phyloP scores from a whole-genome alignment of 2,329 filamentous ascomycete species.

The Fusarium chlamydosporum region DNA sequence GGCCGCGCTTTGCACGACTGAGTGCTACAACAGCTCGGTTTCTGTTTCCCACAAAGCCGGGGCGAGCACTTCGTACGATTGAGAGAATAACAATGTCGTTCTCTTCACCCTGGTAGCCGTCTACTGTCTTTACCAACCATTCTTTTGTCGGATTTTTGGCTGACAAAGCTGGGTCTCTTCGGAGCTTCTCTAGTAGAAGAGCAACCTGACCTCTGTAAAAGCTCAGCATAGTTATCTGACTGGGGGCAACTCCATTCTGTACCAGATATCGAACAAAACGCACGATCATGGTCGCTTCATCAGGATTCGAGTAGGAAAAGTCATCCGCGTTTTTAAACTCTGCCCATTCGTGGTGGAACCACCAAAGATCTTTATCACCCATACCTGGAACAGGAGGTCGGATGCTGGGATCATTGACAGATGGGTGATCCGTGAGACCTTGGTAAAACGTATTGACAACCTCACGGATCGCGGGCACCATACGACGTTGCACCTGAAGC shows the following conservation, averaged over 20 bases:
- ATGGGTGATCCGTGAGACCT: constrained; percentile 60
- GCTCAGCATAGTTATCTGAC: constrained; percentile 82
- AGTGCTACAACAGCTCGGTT: constrained; percentile 72
- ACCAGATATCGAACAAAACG: constrained; percentile 80
- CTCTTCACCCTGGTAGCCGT: constrained; percentile 92
- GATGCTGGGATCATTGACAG: constrained; percentile 53
- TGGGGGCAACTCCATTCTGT: constrained; percentile 71
- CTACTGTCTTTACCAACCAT: constrained; percentile 81
- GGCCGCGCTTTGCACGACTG: constrained; percentile 79
- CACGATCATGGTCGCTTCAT: constrained; percentile 83
- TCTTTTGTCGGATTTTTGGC: constrained; percentile 52
- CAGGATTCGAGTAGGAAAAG: constrained; percentile 75
- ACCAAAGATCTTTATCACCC: constrained; percentile 57
- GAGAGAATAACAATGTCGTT: constrained; percentile 88
- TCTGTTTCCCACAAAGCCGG: constrained; percentile 80
- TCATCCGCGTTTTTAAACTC: constrained; percentile 73
- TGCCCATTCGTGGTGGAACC: constrained; percentile 68
- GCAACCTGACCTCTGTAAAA: constrained; percentile 91
- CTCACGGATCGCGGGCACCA: constrained; percentile 62
- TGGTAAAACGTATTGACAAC: constrained; percentile 66
- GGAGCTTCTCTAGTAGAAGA: constrained; percentile 67
- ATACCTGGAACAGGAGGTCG: constrained; percentile 63
- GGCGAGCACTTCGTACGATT: constrained; percentile 78
- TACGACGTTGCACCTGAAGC: constrained; percentile 76
- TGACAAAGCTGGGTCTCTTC: constrained; percentile 49